A percentile compares a stretch with the other conserved stretches of the same genome.
Evolutionary conservation across 2,329 filamentous ascomycete genomes (phyloP).

Genomic region (Diaporthe amygdali): DNA sequence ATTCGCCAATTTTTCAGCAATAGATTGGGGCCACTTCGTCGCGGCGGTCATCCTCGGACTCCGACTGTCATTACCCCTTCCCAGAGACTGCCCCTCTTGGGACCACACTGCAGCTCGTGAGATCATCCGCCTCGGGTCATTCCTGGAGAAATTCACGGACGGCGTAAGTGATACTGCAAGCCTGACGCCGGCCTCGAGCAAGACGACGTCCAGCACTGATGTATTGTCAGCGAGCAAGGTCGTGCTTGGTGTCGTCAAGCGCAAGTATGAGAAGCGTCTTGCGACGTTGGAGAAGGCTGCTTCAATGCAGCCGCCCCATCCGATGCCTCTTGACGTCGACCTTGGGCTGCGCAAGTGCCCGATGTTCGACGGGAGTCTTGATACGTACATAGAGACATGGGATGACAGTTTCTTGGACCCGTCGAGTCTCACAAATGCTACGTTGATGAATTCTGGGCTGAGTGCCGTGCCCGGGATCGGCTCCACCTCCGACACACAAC

Average conservation of each 20-base stretch:
- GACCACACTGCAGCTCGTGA: conserved; percentile 45
- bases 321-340: conserved; percentile 27
- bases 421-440: not conserved
- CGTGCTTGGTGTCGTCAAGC: conserved; percentile 50
- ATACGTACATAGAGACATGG: conserved; percentile 52
- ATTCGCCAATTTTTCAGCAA: conserved; percentile 43
- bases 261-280: conserved; percentile 50
- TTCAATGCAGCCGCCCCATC: not conserved
- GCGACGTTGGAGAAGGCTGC: conserved; percentile 35
- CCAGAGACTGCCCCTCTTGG: conserved; percentile 39
- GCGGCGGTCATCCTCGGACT: conserved; percentile 47
- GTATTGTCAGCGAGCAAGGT: conserved; percentile 50
- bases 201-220: conserved; percentile 40
- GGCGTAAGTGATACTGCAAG: conserved; percentile 7
- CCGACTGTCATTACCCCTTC: conserved; percentile 51
- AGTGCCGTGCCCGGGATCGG: conserved; percentile 12
- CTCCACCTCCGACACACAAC: conserved; percentile 26
- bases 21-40: conserved; percentile 52
- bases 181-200: conserved; percentile 27
- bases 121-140: conserved; percentile 44
- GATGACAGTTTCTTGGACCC: conserved; percentile 39
- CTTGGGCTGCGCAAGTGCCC: conserved; percentile 44
- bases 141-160: conserved; percentile 42
- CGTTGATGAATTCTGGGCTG: not conserved
- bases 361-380: conserved; percentile 56